Conservation (phyloP, 2,329 filamentous ascomycete genomes). For the Acephala macrosclerotiorum region DNA sequence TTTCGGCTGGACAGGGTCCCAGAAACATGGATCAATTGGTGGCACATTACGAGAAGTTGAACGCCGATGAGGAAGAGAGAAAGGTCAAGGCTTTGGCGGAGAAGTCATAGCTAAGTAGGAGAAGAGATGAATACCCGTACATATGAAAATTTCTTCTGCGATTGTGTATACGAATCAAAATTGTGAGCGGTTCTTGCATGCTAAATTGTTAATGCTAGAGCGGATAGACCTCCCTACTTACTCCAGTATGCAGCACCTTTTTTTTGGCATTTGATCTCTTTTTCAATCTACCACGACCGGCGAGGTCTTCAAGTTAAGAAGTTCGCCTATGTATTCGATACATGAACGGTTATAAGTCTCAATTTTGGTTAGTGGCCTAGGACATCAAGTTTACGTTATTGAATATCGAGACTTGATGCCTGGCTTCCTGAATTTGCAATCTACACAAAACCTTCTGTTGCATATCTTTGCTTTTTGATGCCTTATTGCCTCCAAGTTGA, state of each 20-base stretch:
- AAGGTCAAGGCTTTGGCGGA: conserved; percentile 51
- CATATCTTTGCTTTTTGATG: background rate
- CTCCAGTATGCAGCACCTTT: no score
- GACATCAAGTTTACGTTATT: background rate
- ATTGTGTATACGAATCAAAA: background rate
- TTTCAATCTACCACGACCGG: no score
- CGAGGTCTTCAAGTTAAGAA: no score
- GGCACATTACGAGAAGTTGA: conserved; percentile 66
- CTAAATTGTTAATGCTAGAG: no score
- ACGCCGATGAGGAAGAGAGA: conserved; percentile 61
- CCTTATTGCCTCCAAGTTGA: no score
- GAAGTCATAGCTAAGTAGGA: conserved; percentile 25
- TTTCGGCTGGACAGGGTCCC: conserved; percentile 63
- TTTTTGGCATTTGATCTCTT: background rate
- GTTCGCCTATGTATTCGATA: no score
- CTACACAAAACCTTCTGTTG: background rate
- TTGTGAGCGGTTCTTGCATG: background rate
- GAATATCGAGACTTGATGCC: background rate
- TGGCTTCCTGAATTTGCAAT: background rate
- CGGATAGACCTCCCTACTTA: no score
- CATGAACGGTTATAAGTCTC: background rate
- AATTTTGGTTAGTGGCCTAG: background rate
- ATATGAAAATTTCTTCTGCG: conserved; percentile 22
- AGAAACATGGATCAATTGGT: conserved; percentile 66
- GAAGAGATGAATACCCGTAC: conserved; percentile 34